phyloP scores from a whole-genome alignment of 805 yeast genomes.

The Metschnikowia orientalis region DNA sequence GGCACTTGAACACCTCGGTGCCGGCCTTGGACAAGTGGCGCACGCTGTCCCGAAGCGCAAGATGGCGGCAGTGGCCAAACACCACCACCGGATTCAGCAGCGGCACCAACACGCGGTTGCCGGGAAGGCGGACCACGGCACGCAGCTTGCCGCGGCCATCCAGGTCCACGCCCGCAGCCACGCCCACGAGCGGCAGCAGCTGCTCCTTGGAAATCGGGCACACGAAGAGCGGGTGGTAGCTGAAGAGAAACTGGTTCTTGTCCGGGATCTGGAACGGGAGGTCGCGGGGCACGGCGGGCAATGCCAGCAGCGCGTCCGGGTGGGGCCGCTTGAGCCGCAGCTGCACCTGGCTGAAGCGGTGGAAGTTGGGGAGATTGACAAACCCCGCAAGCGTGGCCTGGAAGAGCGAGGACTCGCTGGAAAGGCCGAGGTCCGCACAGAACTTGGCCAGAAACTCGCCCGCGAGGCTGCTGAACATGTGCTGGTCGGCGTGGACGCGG shows the following conservation, averaged over 20 bases:
- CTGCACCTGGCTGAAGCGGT: conserved; percentile 39
- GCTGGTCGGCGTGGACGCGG: conserved; percentile 24
- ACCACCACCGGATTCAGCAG: conserved; percentile 38
- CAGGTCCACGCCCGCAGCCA: conserved; percentile 8
- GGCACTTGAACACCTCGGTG: conserved; percentile 39
- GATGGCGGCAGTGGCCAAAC: conserved; percentile 37
- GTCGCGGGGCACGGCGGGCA: conserved; percentile 24
- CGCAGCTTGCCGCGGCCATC: conserved; percentile 12
- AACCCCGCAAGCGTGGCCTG: conserved; percentile 38
- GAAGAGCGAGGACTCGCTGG: conserved; percentile 39
- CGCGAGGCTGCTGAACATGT: conserved; percentile 33
- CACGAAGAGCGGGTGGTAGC: conserved; percentile 42
- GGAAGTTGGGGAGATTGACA: conserved; percentile 39
- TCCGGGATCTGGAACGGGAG: conserved; percentile 42
- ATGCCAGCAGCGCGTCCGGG: conserved; percentile 1
- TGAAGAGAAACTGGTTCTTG: conserved; percentile 35
- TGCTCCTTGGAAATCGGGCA: conserved; percentile 45
- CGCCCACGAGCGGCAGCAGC: conserved; percentile 29
- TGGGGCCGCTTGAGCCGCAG: conserved; percentile 20
- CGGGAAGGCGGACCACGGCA: conserved; percentile 10
- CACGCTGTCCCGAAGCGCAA: conserved; percentile 40
- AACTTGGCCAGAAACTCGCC: conserved; percentile 38
- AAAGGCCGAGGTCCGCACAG: conserved; percentile 34
- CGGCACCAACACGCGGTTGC: conserved; percentile 12
- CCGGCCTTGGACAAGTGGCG: conserved; percentile 39